Evolutionary conservation across 345 rosid species (phyloP).

Genomic region (Syzygium grande): DNA sequence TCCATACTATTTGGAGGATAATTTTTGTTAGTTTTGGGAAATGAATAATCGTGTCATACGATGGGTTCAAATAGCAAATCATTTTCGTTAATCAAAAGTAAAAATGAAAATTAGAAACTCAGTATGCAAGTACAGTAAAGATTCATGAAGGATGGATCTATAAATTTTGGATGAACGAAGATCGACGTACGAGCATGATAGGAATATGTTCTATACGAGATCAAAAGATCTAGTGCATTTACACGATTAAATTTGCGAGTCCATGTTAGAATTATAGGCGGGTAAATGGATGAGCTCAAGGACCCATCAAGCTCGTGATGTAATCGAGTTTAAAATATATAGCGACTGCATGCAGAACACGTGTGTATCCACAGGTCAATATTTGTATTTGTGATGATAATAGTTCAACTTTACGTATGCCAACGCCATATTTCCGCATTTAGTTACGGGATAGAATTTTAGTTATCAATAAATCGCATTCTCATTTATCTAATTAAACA

Average conservation of each 20-base stretch:
- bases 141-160: not conserved
- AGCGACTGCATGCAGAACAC: too few species aligned
- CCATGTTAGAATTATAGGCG: not conserved
- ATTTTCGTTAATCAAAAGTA: not conserved
- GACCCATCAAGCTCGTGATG: not conserved
- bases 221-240: not conserved
- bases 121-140: not conserved
- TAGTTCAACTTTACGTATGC: too few species aligned
- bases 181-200: not conserved
- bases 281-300: not conserved
- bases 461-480: too few species aligned
- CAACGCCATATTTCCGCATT: too few species aligned
- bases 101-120: not conserved
- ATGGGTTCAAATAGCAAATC: not conserved
- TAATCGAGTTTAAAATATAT: too few species aligned
- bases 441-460: too few species aligned
- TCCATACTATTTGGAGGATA: not conserved
- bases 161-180: not conserved
- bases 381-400: too few species aligned
- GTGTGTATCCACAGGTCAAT: too few species aligned
- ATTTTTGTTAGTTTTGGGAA: not conserved
- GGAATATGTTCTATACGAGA: not conserved
- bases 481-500: too few species aligned
- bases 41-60: not conserved
- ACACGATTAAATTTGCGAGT: not conserved